Evolutionary conservation across 2,329 filamentous ascomycete species (phyloP).

Genomic region (Beauveria asiatica): DNA sequence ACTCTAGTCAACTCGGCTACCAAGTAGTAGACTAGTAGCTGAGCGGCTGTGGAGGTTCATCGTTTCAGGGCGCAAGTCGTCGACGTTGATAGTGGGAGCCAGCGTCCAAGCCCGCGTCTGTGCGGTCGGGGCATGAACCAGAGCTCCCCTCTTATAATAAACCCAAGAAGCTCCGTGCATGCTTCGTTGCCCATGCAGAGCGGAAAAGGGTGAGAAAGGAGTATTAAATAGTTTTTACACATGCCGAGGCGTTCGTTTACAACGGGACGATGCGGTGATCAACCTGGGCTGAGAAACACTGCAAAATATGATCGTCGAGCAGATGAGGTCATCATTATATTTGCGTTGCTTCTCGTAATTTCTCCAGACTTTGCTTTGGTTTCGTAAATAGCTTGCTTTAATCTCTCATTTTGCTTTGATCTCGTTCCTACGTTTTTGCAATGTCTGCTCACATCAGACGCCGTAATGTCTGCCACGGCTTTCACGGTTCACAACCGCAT

Average conservation of each 20-base stretch:
- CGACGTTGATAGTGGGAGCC: background rate
- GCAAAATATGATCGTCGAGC: no score
- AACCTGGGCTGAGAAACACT: no score
- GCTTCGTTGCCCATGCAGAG: background rate
- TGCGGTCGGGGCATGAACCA: background rate
- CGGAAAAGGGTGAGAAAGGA: background rate
- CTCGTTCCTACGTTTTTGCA: no score
- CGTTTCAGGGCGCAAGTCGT: background rate
- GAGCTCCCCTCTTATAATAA: background rate
- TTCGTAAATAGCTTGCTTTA: no score
- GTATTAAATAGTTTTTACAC: background rate
- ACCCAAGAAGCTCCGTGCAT: background rate
- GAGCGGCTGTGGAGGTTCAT: background rate
- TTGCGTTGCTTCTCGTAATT: no score
- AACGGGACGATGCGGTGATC: background rate
- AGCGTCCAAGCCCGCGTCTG: slow-evolving; percentile 4
- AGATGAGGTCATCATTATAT: no score
- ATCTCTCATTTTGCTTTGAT: no score
- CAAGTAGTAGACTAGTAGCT: background rate
- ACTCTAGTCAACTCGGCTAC: background rate
- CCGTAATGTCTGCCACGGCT: background rate
- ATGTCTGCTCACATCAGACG: background rate
- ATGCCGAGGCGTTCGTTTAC: background rate
- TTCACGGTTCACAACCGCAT: background rate
- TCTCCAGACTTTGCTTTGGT: no score